These are phyloP conservation scores for Naganishia sp. DNA, from an alignment of 1,284 basidiomycete species.

Conservation along the genomic window DNA sequence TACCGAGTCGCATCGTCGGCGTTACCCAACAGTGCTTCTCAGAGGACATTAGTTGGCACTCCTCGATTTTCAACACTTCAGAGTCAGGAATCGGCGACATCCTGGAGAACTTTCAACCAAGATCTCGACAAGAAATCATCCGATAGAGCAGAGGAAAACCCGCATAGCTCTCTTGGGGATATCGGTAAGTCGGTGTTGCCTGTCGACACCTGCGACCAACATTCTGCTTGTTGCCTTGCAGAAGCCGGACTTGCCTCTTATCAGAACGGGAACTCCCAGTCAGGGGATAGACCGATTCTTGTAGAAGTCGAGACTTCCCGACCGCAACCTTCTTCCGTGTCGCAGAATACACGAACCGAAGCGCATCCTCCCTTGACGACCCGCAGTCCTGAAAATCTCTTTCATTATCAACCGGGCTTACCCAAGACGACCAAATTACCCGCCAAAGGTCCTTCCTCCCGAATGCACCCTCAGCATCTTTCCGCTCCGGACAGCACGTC, in stretches of 20 bases:
- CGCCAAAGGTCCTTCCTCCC: conserved; percentile 15
- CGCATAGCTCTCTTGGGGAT: too few relatives aligned
- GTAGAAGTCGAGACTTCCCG: neutral
- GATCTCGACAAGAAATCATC: neutral
- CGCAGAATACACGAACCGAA: neutral
- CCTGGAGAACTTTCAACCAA: neutral
- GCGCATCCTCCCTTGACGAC: neutral
- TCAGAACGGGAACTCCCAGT: neutral
- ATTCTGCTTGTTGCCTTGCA: neutral
- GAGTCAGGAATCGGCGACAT: too few relatives aligned
- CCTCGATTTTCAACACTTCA: neutral
- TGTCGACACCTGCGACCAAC: neutral
- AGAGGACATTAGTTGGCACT: conserved; percentile 11
- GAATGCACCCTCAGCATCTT: conserved; percentile 16
- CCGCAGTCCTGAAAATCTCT: neutral
- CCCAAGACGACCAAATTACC: conserved; percentile 25
- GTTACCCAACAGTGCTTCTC: conserved; percentile 1
- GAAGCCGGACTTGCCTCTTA: conserved; percentile 4
- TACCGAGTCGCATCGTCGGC: neutral
- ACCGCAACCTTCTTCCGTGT: neutral
- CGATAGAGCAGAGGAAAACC: neutral
- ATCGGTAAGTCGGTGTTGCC: neutral
- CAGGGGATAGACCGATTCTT: neutral
- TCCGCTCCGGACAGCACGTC: conserved; percentile 13
- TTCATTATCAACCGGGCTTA: conserved; percentile 15